Base-by-base conservation (phyloP, 768 basidiomycete species). In the Trametes maxima region DNA sequence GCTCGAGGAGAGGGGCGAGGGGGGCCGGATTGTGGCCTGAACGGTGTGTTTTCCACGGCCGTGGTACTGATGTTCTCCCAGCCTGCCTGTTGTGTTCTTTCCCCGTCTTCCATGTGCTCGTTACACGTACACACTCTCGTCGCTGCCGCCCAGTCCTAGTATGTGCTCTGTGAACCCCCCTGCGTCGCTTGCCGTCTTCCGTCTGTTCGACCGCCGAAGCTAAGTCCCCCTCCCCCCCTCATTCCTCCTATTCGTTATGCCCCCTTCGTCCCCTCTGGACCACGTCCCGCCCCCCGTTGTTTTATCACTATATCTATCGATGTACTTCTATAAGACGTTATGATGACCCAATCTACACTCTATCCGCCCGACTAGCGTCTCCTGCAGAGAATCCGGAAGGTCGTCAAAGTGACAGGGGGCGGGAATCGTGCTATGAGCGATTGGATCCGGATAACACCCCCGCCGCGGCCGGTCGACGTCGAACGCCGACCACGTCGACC, bases 1-100 rank as follows among this genome's bases (percentile, higher is more conserved):
- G 19, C 56, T 51, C 24, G 58, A 50, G 28, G 63, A 52, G 37
- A 51, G 47, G 43, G 64, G 56, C 21, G 60, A 65, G 35, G 53
- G 51, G 24, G 52, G 47, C 10, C 56, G 60, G 14, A 59, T 65
- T 21, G 57, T 59, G 47, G 64, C 64, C 50, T 67, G 45, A 62
- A 50, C 63, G 24, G 19, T 60, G 36, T 22, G 7, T 24, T 46
- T 13, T 48, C 12, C 42, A 48, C 37, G n/a, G 21, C 14, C 25
- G 16, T 37, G 10, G 10, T 46, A 13, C 42, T 28, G 50, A 35
- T 46, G 21, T 24, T 53, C 25, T 54, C 19, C 47, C 37, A 42
- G 39, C 21, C 8, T 33, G 28, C 28, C 8, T 33, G 28, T 8
- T 8, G 28, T 8, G 28, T 33, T 33, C 28, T 33, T 46, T 11